Evolutionary conservation across 768 basidiomycete species (phyloP).

Genomic region (Suillus subluteus): DNA sequence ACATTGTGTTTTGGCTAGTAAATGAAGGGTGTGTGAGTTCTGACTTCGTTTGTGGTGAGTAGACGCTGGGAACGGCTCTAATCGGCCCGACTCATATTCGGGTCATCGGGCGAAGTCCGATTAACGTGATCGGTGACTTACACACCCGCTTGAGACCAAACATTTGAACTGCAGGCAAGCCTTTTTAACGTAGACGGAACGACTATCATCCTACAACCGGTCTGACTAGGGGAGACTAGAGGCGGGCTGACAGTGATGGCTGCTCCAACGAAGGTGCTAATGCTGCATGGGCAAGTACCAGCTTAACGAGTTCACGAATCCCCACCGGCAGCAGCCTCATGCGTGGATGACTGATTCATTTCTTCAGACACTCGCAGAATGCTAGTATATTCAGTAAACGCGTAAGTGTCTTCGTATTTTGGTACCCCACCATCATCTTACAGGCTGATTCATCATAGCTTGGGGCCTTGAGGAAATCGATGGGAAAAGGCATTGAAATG

Average conservation of each 20-base stretch:
- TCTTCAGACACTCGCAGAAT: constrained; percentile 70
- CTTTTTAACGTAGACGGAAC: neutral
- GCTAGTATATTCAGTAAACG: constrained; percentile 71
- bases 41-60: neutral
- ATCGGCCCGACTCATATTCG: neutral
- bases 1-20: neutral
- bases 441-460: constrained; percentile 44
- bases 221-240: neutral
- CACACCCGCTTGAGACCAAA: neutral
- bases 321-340: neutral
- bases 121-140: neutral
- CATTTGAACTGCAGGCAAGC: neutral
- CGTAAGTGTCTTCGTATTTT: constrained; percentile 41
- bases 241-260: constrained; percentile 18
- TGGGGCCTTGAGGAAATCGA: constrained; percentile 73
- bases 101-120: neutral
- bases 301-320: neutral
- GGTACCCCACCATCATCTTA: neutral
- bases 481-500: constrained; percentile 65
- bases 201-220: neutral
- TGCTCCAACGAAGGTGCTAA: constrained; percentile 41
- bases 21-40: constrained; percentile 7
- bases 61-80: neutral
- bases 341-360: constrained; percentile 14
- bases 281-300: constrained; percentile 47